Evolutionary conservation across 768 basidiomycete species (phyloP), one percentile per base, ranked within the genome.

Genomic region (Kwoniella heveanensis): DNA sequence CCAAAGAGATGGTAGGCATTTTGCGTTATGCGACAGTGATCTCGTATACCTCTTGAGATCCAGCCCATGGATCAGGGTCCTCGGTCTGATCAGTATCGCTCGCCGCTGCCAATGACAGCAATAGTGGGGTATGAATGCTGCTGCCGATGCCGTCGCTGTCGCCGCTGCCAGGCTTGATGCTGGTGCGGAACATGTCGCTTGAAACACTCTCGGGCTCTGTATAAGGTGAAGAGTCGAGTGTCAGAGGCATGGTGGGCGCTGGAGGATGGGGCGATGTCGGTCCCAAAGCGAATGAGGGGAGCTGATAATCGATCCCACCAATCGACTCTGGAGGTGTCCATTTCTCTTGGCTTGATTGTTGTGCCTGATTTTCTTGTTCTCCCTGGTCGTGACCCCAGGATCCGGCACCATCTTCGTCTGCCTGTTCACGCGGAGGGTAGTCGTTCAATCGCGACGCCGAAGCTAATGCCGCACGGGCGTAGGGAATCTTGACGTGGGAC

Each of bases 271-370:
- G 22, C 51, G 25, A 30, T 25, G 39, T 44, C 10, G 17, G 3
- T 10, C 8, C 39, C 51, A 55, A 4, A 9, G 54, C 19, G 32
- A 55, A 55, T n/a, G 54, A 55, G 15, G 54, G 54, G 26, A 55
- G 29, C 25, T 55, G 54, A 44, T 37, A 37, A 10, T 55, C 54
- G 30, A 55, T 55, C 4, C 32, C 54, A 26, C 30, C 54, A 21
- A 55, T 19, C 19, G 54, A 39, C n/a, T 22, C 32, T 15, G 36
- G 32, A 2, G 54, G 52, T 5, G 4, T 9, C 26, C 22, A 50
- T 24, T 24, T 17, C 25, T 24, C 21, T 22, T 21, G 5, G n/a
- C n/a, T n/a, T n/a, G n/a, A n/a, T n/a, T n/a, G n/a, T n/a, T n/a
- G n/a, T n/a, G n/a, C n/a, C 12, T 21, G 21, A 7, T 50, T 22